Evolutionary conservation across 345 rosid genomes (phyloP).

Genomic region (Lepidium aucheri): DNA sequence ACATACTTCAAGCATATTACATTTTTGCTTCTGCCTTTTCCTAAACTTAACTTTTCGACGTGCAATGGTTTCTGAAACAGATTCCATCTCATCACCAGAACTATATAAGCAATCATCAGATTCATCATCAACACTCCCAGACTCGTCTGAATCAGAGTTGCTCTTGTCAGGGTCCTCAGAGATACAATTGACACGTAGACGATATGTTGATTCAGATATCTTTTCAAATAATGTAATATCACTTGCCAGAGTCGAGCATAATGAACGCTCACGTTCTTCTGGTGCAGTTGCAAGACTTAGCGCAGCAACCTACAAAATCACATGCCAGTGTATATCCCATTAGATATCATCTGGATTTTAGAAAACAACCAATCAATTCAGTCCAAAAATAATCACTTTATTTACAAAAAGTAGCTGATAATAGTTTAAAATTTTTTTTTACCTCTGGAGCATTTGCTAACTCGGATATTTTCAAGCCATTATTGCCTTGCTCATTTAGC

Average conservation of each 20-base stretch:
- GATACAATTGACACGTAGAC: constrained; percentile 51
- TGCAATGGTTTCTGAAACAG: constrained; percentile 36
- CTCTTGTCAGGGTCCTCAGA: constrained; percentile 40
- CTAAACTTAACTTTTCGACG: constrained; percentile 29
- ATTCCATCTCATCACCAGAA: constrained; percentile 53
- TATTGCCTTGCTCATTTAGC: constrained; percentile 59
- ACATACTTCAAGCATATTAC: constrained; percentile 30
- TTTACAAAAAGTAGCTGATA: background rate
- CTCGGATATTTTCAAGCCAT: constrained; percentile 62
- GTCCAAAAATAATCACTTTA: background rate
- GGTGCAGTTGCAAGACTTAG: constrained; percentile 45
- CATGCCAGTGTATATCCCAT: background rate
- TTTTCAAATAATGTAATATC: constrained; percentile 92
- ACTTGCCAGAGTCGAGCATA: constrained; percentile 81
- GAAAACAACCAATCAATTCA: background rate
- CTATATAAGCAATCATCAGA: constrained; percentile 37
- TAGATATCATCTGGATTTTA: background rate
- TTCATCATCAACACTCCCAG: constrained; percentile 83
- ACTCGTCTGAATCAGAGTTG: constrained; percentile 65
- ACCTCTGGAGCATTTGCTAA: constrained; percentile 62
- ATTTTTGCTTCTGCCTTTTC: constrained; percentile 33
- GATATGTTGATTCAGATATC: constrained; percentile 72
- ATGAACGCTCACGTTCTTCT: constrained; percentile 60
- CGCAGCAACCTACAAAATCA: constrained; percentile 49
- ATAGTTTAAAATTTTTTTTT: background rate